A percentile compares a stretch with the other conserved stretches of the same genome.
These are phyloP conservation scores for Neckera pumila DNA, from an alignment of 225 moss, liverwort and hornwort species.

Conservation along the genomic window DNA sequence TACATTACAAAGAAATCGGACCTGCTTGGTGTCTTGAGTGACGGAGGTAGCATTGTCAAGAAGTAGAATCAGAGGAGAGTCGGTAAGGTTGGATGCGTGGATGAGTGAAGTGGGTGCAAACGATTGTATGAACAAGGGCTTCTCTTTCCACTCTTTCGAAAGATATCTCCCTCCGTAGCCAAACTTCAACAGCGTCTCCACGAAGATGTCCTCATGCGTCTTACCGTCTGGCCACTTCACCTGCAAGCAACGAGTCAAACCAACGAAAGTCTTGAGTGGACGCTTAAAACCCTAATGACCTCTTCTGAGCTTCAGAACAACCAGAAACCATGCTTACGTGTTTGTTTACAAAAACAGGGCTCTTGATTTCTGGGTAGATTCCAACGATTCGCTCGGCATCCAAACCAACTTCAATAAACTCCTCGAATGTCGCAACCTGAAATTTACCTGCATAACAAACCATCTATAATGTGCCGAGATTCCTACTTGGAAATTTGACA, in stretches of 20 bases:
- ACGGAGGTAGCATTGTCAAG: slow-evolving; percentile 28
- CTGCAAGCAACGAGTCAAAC: slow-evolving; percentile 15
- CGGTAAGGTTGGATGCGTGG: slow-evolving; percentile 39
- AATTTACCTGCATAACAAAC: slow-evolving; percentile 35
- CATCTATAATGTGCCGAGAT: not conserved
- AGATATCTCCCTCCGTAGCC: slow-evolving; percentile 53
- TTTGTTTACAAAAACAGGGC: slow-evolving; percentile 68
- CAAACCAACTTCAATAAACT: slow-evolving; percentile 62
- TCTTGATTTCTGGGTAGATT: slow-evolving; percentile 89
- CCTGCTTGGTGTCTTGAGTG: slow-evolving; percentile 92
- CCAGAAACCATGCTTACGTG: slow-evolving; percentile 10
- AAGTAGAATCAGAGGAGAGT: slow-evolving; percentile 55
- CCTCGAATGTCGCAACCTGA: slow-evolving; percentile 77
- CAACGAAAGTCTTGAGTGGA: not conserved
- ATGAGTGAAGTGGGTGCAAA: slow-evolving; percentile 71
- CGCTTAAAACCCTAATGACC: not conserved
- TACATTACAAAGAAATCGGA: not conserved
- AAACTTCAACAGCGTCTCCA: slow-evolving; percentile 59
- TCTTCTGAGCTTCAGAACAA: not conserved
- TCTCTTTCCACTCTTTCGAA: slow-evolving; percentile 51
- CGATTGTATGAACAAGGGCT: slow-evolving; percentile 75
- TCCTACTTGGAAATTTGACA: not conserved
- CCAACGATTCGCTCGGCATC: slow-evolving; percentile 61
- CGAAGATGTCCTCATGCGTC: slow-evolving; percentile 58
- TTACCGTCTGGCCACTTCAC: slow-evolving; percentile 72